A percentile compares a stretch with the other conserved stretches of the same genome.
Evolutionary conservation across 176 grass and related monocot genomes (phyloP).

Genomic region (Melocanna baccifera): DNA sequence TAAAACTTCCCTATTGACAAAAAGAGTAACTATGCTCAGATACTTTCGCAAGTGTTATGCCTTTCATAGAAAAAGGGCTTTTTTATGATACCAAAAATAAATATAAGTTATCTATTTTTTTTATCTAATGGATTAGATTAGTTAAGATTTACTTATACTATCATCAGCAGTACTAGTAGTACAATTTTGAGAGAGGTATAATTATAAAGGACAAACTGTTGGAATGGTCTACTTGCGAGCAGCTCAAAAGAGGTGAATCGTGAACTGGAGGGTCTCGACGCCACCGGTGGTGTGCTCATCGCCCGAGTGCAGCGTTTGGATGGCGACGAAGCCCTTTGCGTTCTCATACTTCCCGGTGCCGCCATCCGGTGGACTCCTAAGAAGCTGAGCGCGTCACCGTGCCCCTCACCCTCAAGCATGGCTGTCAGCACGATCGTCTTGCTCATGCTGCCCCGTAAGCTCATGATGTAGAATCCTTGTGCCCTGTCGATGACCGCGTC

Average conservation of each 20-base stretch:
- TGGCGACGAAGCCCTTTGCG: conserved; percentile 58
- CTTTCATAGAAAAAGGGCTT: too few relatives aligned
- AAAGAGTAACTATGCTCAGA: too few relatives aligned
- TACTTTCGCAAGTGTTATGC: too few relatives aligned
- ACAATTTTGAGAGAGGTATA: too few relatives aligned
- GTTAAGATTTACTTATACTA: too few relatives aligned
- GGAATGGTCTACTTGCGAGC: background rate
- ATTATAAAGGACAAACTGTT: background rate
- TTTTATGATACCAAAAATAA: too few relatives aligned
- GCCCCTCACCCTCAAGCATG: conserved; percentile 46
- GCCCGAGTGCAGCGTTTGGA: conserved; percentile 46
- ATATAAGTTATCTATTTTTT: too few relatives aligned
- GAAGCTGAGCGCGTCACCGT: conserved; percentile 69
- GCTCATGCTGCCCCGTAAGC: conserved; percentile 69
- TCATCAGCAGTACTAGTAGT: too few relatives aligned
- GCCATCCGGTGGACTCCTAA: conserved; percentile 56
- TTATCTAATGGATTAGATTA: too few relatives aligned
- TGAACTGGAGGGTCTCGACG: conserved; percentile 62
- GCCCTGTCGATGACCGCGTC: conserved; percentile 51
- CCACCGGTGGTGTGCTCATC: conserved; percentile 58
- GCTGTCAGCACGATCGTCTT: conserved; percentile 66
- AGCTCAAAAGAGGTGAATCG: conserved; percentile 52
- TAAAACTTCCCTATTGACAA: too few relatives aligned
- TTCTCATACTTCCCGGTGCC: conserved; percentile 73
- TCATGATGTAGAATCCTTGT: conserved; percentile 68